Base-by-base conservation (phyloP, 2,329 filamentous ascomycete genomes). In the Hypoxylon sp. region DNA sequence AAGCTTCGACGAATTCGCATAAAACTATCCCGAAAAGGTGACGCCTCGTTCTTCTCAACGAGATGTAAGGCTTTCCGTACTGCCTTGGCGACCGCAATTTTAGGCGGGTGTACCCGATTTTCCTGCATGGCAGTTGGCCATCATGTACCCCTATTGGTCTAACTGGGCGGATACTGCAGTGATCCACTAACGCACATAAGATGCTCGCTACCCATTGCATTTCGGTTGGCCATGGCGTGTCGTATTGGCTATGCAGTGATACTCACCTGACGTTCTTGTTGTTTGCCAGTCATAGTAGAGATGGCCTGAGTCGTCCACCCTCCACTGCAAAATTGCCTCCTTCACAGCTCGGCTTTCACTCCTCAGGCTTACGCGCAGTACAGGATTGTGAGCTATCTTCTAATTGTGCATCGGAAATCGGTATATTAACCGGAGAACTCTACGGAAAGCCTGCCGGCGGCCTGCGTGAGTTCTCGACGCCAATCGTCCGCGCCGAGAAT, bases 231-330 rank as follows among this genome's bases (percentile, higher is more conserved):
- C 11, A 48, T 26, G 7, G 18, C 5, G 42, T 38, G 20, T 36
- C 33, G 49, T n/a, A 58, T 26, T 20, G 22, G 6, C 40, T 18
- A 48, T 48, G 44, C 20, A 48, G 28, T 51, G 32, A 18, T 51
- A 38, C 18, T 51, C 46, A 61, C 59, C 33, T 56, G 51, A 55
- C 26, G 36, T 16, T 28, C 12, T 50, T n/a, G n/a, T n/a, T 38
- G n/a, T 50, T 61, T 44, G 44, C 33, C 33, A 14, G 32, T 33
- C 24, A n/a, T 24, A 22, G 30, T n/a, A n/a, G n/a, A n/a, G n/a
- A n/a, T 30, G 28, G 38, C 40, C 28, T 40, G 28, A 24, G 49
- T 48, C 40, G 14, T 26, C 26, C 28, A 33, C 33, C 26, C 33
- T 33, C 50, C 32, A 16, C 11, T 46, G 9, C 40, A 45, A 45